Evolutionary conservation across 352 stramenopile species (phyloP), one percentile per base, ranked within the genome.

Genomic region (Plasmopara muralis): DNA sequence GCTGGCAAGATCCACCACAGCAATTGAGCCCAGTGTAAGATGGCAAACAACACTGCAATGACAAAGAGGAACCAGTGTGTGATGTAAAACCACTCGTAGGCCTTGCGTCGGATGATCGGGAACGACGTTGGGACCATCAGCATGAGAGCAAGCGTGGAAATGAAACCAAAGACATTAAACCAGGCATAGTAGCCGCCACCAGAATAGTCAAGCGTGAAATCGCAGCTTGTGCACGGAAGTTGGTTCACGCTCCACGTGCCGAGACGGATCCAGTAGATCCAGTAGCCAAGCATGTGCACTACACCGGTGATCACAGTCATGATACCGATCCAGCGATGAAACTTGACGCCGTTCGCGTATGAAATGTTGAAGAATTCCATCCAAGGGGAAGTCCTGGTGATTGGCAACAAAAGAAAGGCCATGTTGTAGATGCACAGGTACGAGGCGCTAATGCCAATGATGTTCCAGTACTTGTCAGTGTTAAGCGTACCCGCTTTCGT

Each of bases 351-450:
- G 40, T 82, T 82, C 8, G 63, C 61, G 54, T 81, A 82, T 45
- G 75, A 83, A 30, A 86, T 43, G 51, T 76, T 79, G 48, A 83
- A 74, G 48, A 80, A 83, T 47, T 86, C 75, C 72, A 83, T 83
- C 75, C 75, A 86, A 8, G 67, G 72, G 4, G 59, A 74, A 43
- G 80, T 83, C 39, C 73, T 66, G 18, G 75, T 86, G 9, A 81
- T 68, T 1, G 73, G 73, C 13, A 86, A 50, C 38, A 79, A 57
- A 12, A 89, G 56, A 50, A 89, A 82, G 18, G 76, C 68, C 72
- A 89, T 83, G 58, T 86, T 87, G 66, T 77, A 89, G 43, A 87
- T 71, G 60, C 65, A 75, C 30, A 69, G 56, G 60, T 84, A 87
- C 8, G 65, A 68, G 0, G 66, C 52, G 28, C 67, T 70, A 57